Conservation (phyloP, 2,329 filamentous ascomycete species). For the Cyanodermella asteris region DNA sequence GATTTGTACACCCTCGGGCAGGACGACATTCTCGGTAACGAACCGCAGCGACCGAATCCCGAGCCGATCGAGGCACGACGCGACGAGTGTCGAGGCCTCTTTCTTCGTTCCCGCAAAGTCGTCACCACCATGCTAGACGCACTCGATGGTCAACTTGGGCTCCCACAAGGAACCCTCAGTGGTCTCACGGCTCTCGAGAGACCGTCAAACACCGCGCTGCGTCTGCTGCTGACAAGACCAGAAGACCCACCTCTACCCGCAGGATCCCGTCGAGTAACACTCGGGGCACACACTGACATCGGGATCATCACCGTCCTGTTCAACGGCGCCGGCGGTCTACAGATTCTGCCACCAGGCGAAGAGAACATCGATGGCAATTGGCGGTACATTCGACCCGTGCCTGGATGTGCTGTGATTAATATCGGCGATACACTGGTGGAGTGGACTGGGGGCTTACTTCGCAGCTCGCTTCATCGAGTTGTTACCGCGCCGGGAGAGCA, state of each 20-base stretch:
- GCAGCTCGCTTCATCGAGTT: constrained; percentile 1
- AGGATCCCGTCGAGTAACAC: constrained; percentile 22
- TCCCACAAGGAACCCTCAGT: constrained; percentile 14
- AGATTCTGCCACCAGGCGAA: constrained; percentile 17
- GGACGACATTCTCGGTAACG: constrained; percentile 23
- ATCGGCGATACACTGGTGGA: constrained; percentile 22
- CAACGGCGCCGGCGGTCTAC: constrained; percentile 32
- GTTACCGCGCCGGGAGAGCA: constrained; percentile 1
- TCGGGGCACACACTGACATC: constrained; percentile 32
- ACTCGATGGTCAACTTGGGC: constrained; percentile 1
- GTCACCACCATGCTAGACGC: not conserved
- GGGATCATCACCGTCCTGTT: constrained; percentile 33
- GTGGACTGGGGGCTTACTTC: constrained; percentile 3
- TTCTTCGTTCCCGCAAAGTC: constrained; percentile 1
- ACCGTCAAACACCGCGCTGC: constrained; percentile 29
- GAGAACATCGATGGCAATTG: constrained; percentile 14
- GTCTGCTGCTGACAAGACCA: constrained; percentile 31
- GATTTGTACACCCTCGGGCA: constrained; percentile 17
- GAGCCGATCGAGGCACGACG: not conserved
- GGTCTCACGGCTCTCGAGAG: constrained; percentile 22
- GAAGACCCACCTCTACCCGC: constrained; percentile 19
- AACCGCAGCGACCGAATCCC: not conserved
- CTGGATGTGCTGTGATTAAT: constrained; percentile 23
- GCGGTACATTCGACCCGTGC: constrained; percentile 30
- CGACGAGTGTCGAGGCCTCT: not conserved